A percentile compares a stretch with the other conserved stretches of the same genome.
These are phyloP conservation scores for Haberlea rhodopensis DNA, from an alignment of 257 asterid species.

Conservation along the genomic window DNA sequence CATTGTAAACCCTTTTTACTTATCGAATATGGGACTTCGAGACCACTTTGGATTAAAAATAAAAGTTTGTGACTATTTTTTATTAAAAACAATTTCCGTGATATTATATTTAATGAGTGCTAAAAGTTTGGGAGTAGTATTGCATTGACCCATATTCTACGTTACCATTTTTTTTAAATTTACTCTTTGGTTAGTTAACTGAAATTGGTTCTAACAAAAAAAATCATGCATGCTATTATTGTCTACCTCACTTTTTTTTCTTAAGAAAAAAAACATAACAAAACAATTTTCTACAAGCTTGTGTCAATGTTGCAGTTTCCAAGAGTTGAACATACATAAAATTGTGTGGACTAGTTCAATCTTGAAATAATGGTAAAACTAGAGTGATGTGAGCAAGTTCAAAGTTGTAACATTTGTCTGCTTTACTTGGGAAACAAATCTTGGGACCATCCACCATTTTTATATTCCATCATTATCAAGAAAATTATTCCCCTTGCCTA, in stretches of 20 bases:
- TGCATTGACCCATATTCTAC: too few species aligned
- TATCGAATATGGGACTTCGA: too few species aligned
- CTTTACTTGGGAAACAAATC: constrained; percentile 42
- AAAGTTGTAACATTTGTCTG: constrained; percentile 51
- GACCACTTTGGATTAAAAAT: too few species aligned
- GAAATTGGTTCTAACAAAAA: not conserved
- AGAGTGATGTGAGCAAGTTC: constrained; percentile 42
- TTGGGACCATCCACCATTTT: constrained; percentile 48
- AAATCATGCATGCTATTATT: constrained; percentile 36
- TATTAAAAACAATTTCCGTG: too few species aligned
- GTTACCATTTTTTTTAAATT: too few species aligned
- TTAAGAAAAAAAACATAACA: constrained; percentile 24
- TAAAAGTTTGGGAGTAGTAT: too few species aligned
- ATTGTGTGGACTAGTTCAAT: constrained; percentile 38
- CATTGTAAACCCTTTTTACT: too few species aligned
- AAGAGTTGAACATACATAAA: constrained; percentile 33
- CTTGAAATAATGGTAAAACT: constrained; percentile 27
- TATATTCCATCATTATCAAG: constrained; percentile 35
- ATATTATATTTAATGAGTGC: too few species aligned
- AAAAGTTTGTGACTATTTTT: too few species aligned
- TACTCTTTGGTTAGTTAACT: too few species aligned
- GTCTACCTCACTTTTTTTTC: constrained; percentile 21
- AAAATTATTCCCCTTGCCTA: constrained; percentile 24
- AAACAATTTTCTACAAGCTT: constrained; percentile 37
- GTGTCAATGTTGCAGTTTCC: constrained; percentile 23